Conservation (phyloP, 306 rosid genomes). For the Cicer judaicum region DNA sequence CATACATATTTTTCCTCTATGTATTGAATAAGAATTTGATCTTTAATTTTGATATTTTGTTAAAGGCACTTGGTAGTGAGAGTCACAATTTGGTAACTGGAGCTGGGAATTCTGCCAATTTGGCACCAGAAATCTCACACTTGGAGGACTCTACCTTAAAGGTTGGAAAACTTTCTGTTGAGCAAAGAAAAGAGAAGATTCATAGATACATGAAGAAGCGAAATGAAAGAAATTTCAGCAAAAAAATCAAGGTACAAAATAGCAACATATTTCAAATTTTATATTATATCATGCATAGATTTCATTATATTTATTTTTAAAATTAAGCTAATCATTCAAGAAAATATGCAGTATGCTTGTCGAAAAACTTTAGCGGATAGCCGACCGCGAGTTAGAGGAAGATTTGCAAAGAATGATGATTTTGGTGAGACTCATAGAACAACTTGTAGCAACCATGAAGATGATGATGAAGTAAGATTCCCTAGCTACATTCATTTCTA, state of each 20-base stretch:
- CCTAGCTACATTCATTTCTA: background rate
- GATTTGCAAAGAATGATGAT: constrained; percentile 96
- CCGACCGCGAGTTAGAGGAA: constrained; percentile 94
- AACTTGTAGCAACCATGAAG: constrained; percentile 73
- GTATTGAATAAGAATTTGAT: constrained; percentile 32
- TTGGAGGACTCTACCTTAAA: constrained; percentile 79
- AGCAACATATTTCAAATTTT: constrained; percentile 7
- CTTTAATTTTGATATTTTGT: background rate
- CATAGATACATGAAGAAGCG: constrained; percentile 97
- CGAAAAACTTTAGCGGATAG: constrained; percentile 96
- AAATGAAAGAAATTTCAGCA: constrained; percentile 94
- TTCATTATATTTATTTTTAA: constrained; percentile 1
- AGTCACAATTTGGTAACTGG: constrained; percentile 69
- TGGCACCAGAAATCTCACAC: constrained; percentile 77
- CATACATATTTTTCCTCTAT: constrained; percentile 1
- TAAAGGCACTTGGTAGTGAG: constrained; percentile 70
- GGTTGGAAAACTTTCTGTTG: constrained; percentile 90
- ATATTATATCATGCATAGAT: constrained; percentile 10
- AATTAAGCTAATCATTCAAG: constrained; percentile 36
- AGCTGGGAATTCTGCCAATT: constrained; percentile 62
- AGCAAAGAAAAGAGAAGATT: constrained; percentile 94
- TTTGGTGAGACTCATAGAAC: constrained; percentile 73
- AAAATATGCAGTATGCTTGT: constrained; percentile 81
- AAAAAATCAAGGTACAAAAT: constrained; percentile 84
- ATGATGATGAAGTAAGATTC: constrained; percentile 83